phyloP scores from a whole-genome alignment of 768 basidiomycete species.

The Suillus fuscotomentosus region DNA sequence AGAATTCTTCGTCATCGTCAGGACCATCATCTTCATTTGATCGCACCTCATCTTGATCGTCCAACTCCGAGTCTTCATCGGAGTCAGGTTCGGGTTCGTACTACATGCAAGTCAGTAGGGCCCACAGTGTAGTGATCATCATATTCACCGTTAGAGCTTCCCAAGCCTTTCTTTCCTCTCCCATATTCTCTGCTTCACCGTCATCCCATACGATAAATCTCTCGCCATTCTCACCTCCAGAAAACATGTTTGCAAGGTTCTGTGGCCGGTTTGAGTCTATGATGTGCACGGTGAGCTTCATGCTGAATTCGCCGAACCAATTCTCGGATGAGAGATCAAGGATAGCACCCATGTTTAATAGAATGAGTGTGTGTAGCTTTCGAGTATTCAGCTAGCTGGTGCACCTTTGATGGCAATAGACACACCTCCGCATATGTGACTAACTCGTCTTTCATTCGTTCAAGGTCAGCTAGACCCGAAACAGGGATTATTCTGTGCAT shows the following conservation, averaged over 20 bases:
- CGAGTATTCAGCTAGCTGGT: slow-evolving; percentile 5
- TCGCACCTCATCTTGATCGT: slow-evolving; percentile 45
- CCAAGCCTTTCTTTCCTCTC: slow-evolving; percentile 77
- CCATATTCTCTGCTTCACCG: slow-evolving; percentile 69
- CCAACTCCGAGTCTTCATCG: slow-evolving; percentile 52
- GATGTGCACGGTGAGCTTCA: slow-evolving; percentile 76
- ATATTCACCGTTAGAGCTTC: slow-evolving; percentile 72
- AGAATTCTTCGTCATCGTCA: slow-evolving; percentile 42
- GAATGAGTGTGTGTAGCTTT: slow-evolving; percentile 84
- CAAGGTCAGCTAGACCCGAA: slow-evolving; percentile 78
- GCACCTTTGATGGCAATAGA: not conserved
- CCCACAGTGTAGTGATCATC: not conserved
- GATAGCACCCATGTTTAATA: slow-evolving; percentile 90
- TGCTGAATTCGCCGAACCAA: slow-evolving; percentile 75
- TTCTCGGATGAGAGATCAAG: slow-evolving; percentile 73
- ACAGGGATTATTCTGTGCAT: slow-evolving; percentile 89
- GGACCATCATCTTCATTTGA: slow-evolving; percentile 39
- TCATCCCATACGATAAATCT: slow-evolving; percentile 93
- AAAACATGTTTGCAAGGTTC: slow-evolving; percentile 85
- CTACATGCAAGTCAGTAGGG: slow-evolving; percentile 34
- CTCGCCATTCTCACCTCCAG: slow-evolving; percentile 60
- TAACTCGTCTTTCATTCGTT: slow-evolving; percentile 63
- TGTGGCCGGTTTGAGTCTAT: slow-evolving; percentile 93
- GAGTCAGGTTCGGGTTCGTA: slow-evolving; percentile 77
- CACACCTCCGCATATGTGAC: slow-evolving; percentile 65